Base-by-base conservation (phyloP, 2,329 filamentous ascomycete genomes). In the Davidsoniella neocaledoniae region DNA sequence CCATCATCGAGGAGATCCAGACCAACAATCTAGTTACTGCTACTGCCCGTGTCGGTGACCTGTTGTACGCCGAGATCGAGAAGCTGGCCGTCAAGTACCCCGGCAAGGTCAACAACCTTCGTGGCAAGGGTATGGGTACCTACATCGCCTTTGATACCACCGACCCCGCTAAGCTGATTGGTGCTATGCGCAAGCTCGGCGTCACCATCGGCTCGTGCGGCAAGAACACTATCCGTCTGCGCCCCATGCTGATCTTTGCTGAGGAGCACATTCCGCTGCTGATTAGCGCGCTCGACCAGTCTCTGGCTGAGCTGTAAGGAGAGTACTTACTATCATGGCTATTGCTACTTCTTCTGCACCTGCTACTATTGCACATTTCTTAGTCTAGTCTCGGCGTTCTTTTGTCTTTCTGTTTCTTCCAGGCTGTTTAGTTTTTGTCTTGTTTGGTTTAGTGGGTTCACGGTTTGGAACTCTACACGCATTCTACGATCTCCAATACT, bases 171-270 rank as follows among this genome's bases (percentile, higher is more conserved):
- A 73, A 76, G 56, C 76, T 90, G 58, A 64, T 88, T 54, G 76
- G 69, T 63, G 77, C 75, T 64, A 81, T 81, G 56, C 88, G 86
- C 73, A 67, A 64, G 2, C 68, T 81, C 2, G 83, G 83, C 53
- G 68, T 90, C 59, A 88, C 87, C 65, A 79, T 88, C 60, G 84
- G 84, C 55, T 83, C 82, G n/a, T 78, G 74, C 57, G 84, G 84
- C 26, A 73, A 72, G 61, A 67, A 64, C 54, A 83, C 84, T 12
- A 79, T 90, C 17, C 67, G 84, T 53, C 66, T 90, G 61, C 70
- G 84, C 57, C 84, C 84, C 8, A 90, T 90, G 84, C 67, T 90
- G 58, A 77, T 88, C 59, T 88, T 90, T 70, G 78, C 83, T 69
- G 74, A 78, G 65, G 69, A 76, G 60, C 82, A 86, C 65, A 77